These are phyloP conservation scores for Myriosclerotinia scirpicola DNA, from an alignment of 2,329 filamentous ascomycete species.

Conservation along the genomic window DNA sequence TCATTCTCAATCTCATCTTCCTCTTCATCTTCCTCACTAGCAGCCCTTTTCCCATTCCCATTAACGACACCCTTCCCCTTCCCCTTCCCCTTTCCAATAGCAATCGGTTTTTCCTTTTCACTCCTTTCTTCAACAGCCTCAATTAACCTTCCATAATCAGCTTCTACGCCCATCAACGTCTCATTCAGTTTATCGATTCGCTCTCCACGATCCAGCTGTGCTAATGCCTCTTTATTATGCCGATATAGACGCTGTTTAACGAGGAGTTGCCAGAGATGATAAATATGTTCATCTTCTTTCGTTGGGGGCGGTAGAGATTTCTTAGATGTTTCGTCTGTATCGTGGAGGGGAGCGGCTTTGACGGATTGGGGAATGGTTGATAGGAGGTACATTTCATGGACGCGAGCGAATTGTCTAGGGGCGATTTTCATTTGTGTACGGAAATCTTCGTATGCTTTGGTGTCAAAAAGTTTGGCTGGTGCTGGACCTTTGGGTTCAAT, in stretches of 20 bases:
- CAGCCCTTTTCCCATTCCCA: slow-evolving; percentile 1
- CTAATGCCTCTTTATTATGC: slow-evolving; percentile 70
- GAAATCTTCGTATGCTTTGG: slow-evolving; percentile 55
- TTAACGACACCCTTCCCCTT: slow-evolving; percentile 5
- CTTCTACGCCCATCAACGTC: slow-evolving; percentile 65
- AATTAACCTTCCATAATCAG: slow-evolving; percentile 70
- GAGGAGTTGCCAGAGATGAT: slow-evolving; percentile 70
- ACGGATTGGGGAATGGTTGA: slow-evolving; percentile 57
- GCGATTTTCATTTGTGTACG: slow-evolving; percentile 68
- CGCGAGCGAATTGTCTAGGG: slow-evolving; percentile 70
- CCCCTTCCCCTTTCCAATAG: slow-evolving; percentile 12
- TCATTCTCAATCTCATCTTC: slow-evolving; percentile 27
- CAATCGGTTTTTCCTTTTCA: slow-evolving; percentile 22
- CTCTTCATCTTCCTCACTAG: slow-evolving; percentile 20
- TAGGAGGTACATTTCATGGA: slow-evolving; percentile 75
- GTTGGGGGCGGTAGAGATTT: slow-evolving; percentile 10
- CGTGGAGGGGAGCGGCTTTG: slow-evolving; percentile 50
- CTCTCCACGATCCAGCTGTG: slow-evolving; percentile 67
- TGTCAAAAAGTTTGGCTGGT: slow-evolving; percentile 59
- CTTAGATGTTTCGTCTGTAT: slow-evolving; percentile 40
- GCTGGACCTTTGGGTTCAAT: slow-evolving; percentile 51
- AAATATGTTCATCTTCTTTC: slow-evolving; percentile 59
- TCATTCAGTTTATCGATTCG: slow-evolving; percentile 71
- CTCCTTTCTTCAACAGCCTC: slow-evolving; percentile 29
- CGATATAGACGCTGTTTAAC: slow-evolving; percentile 76